A percentile compares a stretch with the other conserved stretches of the same genome.
Conservation (phyloP, 176 grass and related monocot species). For the Panicum miliaceum region DNA sequence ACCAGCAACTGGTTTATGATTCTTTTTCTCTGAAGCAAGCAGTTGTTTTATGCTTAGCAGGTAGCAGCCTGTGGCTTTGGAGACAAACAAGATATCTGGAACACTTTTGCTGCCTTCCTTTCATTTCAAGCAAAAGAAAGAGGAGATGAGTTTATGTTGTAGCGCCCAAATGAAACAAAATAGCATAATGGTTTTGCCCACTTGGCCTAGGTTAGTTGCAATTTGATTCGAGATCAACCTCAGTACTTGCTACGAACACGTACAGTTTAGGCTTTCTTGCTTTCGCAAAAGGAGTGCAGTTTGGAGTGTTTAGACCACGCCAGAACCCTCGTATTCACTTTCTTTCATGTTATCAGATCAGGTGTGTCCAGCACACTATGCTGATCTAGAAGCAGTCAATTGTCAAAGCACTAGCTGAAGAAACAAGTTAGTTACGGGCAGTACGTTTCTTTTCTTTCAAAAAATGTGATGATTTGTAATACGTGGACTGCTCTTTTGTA, state of each 20-base stretch:
- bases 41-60: neutral
- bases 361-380: neutral
- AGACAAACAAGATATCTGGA: conserved; percentile 21
- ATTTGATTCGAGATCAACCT: conserved; percentile 30
- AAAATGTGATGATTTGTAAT: no score
- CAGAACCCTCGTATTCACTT: neutral
- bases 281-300: conserved; percentile 13
- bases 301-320: neutral
- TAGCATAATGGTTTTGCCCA: conserved; percentile 35
- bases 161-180: neutral
- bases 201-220: conserved; percentile 44
- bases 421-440: neutral
- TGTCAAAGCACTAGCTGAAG: neutral
- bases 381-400: neutral
- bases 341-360: neutral
- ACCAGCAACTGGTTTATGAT: neutral
- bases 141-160: conserved; percentile 13
- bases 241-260: conserved; percentile 16
- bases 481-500: no score
- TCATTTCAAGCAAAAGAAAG: conserved; percentile 34
- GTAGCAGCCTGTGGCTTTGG: neutral
- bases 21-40: neutral
- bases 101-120: conserved; percentile 31
- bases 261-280: conserved; percentile 1
- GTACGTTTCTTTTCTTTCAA: neutral